phyloP scores from a whole-genome alignment of 23 red algal species.

The Gracilaria domingensis region DNA sequence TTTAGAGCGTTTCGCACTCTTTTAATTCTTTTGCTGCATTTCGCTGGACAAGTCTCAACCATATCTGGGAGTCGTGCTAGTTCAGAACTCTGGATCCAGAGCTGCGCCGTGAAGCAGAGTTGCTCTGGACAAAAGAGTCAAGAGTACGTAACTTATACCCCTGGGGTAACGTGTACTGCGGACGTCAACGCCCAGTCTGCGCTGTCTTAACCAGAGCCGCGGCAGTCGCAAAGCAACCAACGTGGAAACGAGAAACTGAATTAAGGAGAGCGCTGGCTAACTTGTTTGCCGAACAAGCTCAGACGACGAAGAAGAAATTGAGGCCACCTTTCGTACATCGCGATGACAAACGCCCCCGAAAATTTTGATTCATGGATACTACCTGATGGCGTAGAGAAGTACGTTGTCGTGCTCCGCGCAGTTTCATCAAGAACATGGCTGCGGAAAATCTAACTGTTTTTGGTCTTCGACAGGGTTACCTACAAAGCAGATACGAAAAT shows the following conservation, averaged over 20 bases:
- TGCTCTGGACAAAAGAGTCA: too few species aligned
- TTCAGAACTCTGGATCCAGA: too few species aligned
- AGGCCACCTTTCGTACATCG: not conserved
- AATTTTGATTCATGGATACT: conserved; percentile 93
- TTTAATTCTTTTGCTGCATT: not conserved
- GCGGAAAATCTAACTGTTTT: conserved; percentile 19
- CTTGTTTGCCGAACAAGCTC: too few species aligned
- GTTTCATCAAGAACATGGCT: not conserved
- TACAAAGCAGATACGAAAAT: conserved; percentile 84
- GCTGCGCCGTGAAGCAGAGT: too few species aligned
- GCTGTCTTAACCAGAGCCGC: too few species aligned
- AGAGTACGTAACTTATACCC: too few species aligned
- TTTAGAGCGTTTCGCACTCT: not conserved
- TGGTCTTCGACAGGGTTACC: conserved; percentile 41
- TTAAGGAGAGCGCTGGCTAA: too few species aligned
- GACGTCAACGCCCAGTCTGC: too few species aligned
- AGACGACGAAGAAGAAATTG: not conserved
- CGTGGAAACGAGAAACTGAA: too few species aligned
- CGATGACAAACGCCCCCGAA: conserved; percentile 94
- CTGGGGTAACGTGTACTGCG: too few species aligned
- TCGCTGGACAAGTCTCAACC: not conserved
- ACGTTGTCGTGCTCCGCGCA: not conserved
- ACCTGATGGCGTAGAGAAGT: conserved; percentile 92
- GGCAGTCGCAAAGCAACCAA: too few species aligned
- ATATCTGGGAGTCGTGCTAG: too few species aligned